A percentile compares a stretch with the other conserved stretches of the same genome.
Conservation (phyloP, 306 rosid species). For the Dryas alaskensis region DNA sequence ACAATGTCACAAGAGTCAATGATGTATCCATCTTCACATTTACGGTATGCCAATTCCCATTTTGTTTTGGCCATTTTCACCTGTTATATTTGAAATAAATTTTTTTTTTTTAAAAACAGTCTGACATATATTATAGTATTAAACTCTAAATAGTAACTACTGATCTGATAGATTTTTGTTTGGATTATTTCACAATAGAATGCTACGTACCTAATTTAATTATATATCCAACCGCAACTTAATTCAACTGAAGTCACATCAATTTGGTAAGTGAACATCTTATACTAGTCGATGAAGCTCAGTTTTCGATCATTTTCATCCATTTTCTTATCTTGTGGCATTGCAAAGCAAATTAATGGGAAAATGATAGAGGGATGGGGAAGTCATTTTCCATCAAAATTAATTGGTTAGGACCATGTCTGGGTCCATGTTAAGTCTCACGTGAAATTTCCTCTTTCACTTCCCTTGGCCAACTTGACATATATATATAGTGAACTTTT, state of each 20-base stretch:
- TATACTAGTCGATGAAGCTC: neutral
- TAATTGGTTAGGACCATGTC: neutral
- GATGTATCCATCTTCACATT: too few relatives aligned
- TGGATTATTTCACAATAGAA: too few relatives aligned
- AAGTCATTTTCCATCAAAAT: conserved; percentile 1
- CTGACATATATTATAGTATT: too few relatives aligned
- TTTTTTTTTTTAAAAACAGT: too few relatives aligned
- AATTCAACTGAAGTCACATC: neutral
- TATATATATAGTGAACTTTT: neutral
- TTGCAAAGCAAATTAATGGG: neutral
- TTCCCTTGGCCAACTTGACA: neutral
- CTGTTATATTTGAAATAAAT: neutral
- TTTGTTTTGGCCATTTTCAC: too few relatives aligned
- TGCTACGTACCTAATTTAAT: too few relatives aligned
- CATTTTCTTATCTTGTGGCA: neutral
- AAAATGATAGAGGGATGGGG: neutral
- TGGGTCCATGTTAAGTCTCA: neutral
- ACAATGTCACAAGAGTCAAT: too few relatives aligned
- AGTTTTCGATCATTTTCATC: neutral
- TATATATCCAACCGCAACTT: neutral
- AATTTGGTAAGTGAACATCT: neutral
- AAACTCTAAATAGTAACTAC: too few relatives aligned
- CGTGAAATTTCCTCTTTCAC: conserved; percentile 10
- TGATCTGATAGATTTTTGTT: neutral
- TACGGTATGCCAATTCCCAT: too few relatives aligned